Evolutionary conservation across 495 filamentous ascomycete genomes (phyloP), one percentile per base, ranked within the genome.

Genomic region (Talaromyces trachyspermus): DNA sequence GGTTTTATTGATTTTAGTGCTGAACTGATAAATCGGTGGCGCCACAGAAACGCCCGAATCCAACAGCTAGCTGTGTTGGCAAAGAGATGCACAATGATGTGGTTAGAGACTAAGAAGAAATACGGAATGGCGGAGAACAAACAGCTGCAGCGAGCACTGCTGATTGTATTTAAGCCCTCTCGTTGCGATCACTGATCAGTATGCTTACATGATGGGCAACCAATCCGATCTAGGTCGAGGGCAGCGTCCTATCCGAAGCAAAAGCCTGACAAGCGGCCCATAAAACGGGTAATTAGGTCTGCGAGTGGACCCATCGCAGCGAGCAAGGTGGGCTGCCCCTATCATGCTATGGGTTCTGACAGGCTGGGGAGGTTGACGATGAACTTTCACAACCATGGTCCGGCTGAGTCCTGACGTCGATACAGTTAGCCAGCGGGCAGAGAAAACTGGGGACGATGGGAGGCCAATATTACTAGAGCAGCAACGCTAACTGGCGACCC

Each of bases 331-430:
- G 15, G 18, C 17, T n/a, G n/a, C n/a, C n/a, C n/a, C n/a, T n/a
- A n/a, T n/a, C n/a, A n/a, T n/a, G n/a, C n/a, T n/a, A n/a, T n/a
- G n/a, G n/a, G n/a, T n/a, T 22, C 35, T 38, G 35, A 38, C 11
- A 19, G 35, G 35, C 35, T 38, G 35, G 18, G 14, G 15, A 15
- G 35, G 22, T 37, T 19, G 11, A 2, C n/a, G 35, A 38, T 10
- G 33, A 37, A 20, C 4, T 20, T 22, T 22, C 35, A 19, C 12
- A 19, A 38, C 35, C 35, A 12, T 20, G 35, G 35, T 19, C 35
- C 35, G 35, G 35, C 35, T 38, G 35, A 38, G n/a, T n/a, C n/a
- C n/a, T n/a, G n/a, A n/a, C 35, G 35, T 38, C 17, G 35, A 38
- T 38, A 38, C 35, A 15, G 35, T 38, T 38, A 38, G 35, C 35